Percentiles rank a stretch among this genome's conserved stretches.
Conservation (phyloP, 352 stramenopile genomes). For the Phytophthora melonis region DNA sequence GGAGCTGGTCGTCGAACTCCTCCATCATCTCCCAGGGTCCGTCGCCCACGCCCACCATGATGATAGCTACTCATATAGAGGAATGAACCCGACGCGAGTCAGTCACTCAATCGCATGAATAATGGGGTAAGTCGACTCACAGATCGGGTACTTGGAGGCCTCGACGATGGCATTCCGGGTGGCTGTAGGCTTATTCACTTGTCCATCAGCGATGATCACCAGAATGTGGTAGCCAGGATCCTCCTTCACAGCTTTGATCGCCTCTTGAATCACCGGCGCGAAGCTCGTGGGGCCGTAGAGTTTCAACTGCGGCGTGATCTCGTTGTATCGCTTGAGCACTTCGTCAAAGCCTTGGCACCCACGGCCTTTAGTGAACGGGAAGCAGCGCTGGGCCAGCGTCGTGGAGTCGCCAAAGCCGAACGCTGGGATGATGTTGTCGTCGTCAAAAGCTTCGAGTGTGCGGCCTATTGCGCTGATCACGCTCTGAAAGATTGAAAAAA, state of each 20-base stretch:
- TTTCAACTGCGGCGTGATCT: constrained; percentile 59
- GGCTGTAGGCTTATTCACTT: constrained; percentile 71
- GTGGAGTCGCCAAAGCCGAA: constrained; percentile 73
- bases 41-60: constrained; percentile 78
- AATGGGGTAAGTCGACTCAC: constrained; percentile 32
- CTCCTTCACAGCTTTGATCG: constrained; percentile 57
- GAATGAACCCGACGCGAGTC: background rate
- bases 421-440: constrained; percentile 82
- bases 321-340: constrained; percentile 69
- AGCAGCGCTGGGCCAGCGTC: constrained; percentile 57
- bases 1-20: constrained; percentile 76
- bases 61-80: constrained; percentile 30
- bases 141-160: constrained; percentile 78
- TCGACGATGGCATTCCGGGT: constrained; percentile 76
- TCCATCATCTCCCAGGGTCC: constrained; percentile 86
- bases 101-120: background rate
- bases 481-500: constrained; percentile 18
- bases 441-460: constrained; percentile 76
- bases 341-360: constrained; percentile 62
- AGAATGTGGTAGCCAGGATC: constrained; percentile 79
- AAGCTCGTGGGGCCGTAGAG: constrained; percentile 80
- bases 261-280: constrained; percentile 63
- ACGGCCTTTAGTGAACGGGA: constrained; percentile 45
- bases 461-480: constrained; percentile 73
- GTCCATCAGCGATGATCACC: constrained; percentile 80